Evolutionary conservation across 176 grass and related monocot species (phyloP).

Genomic region (Oryza glaberrima): DNA sequence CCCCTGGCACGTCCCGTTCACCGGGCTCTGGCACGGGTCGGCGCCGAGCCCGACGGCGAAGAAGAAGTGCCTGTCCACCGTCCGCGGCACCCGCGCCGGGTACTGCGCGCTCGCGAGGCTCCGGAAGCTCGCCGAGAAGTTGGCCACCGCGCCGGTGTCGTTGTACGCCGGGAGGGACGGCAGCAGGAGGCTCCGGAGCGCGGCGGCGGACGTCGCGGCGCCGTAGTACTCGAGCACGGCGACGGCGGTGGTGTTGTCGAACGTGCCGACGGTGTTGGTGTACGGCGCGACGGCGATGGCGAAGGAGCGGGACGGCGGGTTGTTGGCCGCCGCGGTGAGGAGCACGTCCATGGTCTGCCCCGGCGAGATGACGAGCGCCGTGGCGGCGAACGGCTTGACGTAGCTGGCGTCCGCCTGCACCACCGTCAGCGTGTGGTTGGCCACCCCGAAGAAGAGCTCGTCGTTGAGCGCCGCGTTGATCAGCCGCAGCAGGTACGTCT

Average conservation of each 20-base stretch:
- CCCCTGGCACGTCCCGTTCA: constrained; percentile 73
- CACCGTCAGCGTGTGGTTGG: constrained; percentile 65
- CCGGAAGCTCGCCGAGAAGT: constrained; percentile 66
- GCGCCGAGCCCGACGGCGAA: constrained; percentile 71
- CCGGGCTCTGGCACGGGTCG: constrained; percentile 49
- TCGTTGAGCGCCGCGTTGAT: constrained; percentile 92
- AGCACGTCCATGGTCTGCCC: constrained; percentile 74
- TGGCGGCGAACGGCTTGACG: constrained; percentile 58
- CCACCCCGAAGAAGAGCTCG: constrained; percentile 76
- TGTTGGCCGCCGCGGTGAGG: constrained; percentile 30
- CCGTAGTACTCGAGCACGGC: constrained; percentile 79
- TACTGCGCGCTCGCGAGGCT: constrained; percentile 68
- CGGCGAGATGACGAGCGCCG: constrained; percentile 51
- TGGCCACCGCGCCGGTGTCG: constrained; percentile 61
- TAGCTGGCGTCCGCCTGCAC: constrained; percentile 68
- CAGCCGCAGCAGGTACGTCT: constrained; percentile 72
- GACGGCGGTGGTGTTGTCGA: constrained; percentile 82
- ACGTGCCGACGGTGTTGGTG: constrained; percentile 57
- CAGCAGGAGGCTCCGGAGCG: not conserved
- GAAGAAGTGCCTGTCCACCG: constrained; percentile 59
- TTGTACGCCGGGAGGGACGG: constrained; percentile 64
- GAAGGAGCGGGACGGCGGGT: not conserved
- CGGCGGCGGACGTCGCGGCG: not conserved
- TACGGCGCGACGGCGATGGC: constrained; percentile 1
- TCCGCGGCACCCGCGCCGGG: constrained; percentile 60